Evolutionary conservation across 2,329 filamentous ascomycete genomes (phyloP).

Genomic region (Periconia sp.): DNA sequence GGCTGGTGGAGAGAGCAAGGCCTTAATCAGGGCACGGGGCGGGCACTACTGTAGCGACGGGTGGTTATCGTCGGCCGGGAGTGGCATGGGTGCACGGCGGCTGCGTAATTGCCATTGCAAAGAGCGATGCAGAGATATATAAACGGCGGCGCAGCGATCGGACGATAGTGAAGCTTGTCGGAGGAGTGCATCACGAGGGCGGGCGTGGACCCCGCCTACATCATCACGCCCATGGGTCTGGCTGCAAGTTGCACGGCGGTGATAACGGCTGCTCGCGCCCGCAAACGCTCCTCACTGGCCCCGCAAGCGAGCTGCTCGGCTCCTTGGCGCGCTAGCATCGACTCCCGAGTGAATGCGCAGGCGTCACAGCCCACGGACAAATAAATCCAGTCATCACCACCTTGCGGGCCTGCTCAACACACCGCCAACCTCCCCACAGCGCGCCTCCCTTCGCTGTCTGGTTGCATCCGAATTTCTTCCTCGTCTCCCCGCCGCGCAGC

Average conservation of each 20-base stretch:
- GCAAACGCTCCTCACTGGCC: constrained; percentile 2
- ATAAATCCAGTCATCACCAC: constrained; percentile 14
- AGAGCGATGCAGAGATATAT: neutral
- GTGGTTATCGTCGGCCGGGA: constrained; percentile 36
- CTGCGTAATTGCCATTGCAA: constrained; percentile 11
- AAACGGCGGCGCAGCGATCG: constrained; percentile 7
- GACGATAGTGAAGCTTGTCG: constrained; percentile 8
- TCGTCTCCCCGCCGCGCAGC: constrained; percentile 21
- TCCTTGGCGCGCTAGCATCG: neutral
- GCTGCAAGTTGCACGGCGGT: constrained; percentile 6
- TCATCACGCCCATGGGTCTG: no score
- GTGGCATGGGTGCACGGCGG: constrained; percentile 15
- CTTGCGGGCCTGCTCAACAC: constrained; percentile 2
- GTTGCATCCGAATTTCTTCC: constrained; percentile 20
- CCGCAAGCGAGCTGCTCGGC: constrained; percentile 7
- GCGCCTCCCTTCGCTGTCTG: constrained; percentile 12
- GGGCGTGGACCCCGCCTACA: constrained; percentile 9
- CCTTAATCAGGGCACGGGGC: constrained; percentile 28
- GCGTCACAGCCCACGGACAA: constrained; percentile 15
- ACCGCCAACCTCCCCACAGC: constrained; percentile 5
- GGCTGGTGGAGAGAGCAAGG: neutral
- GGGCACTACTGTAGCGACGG: constrained; percentile 38
- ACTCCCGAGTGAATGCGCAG: no score
- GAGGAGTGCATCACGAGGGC: constrained; percentile 19
- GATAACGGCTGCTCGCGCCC: constrained; percentile 7